phyloP scores from a whole-genome alignment of 192 early-diverging fungal genomes.

The Coemansia furcata region DNA sequence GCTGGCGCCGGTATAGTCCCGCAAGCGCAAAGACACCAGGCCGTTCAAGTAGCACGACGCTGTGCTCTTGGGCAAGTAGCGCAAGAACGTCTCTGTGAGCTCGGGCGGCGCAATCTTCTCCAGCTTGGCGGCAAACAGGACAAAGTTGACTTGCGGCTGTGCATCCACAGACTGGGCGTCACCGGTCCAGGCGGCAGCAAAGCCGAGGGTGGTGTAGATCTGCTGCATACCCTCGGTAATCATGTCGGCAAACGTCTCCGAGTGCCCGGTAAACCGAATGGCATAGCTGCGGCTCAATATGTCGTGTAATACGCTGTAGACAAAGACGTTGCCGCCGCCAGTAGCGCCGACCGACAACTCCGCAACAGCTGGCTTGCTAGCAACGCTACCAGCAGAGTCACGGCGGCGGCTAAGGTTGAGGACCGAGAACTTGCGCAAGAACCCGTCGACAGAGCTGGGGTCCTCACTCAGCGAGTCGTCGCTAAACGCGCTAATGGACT shows the following conservation, averaged over 20 bases:
- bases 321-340: constrained; percentile 4
- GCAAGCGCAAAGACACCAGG: constrained; percentile 35
- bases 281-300: constrained; percentile 16
- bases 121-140: constrained; percentile 38
- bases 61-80: constrained; percentile 32
- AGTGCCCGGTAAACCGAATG: constrained; percentile 22
- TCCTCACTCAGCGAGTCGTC: constrained; percentile 9
- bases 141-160: constrained; percentile 11
- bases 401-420: constrained; percentile 37
- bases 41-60: constrained; percentile 37
- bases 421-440: constrained; percentile 47
- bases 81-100: constrained; percentile 29
- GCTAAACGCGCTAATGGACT: constrained; percentile 20
- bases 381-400: constrained; percentile 22
- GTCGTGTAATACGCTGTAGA: constrained; percentile 47
- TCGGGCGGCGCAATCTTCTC: constrained; percentile 30
- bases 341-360: too few species aligned
- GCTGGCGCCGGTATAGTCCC: constrained; percentile 23
- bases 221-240: constrained; percentile 36
- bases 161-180: background rate
- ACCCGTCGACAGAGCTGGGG: constrained; percentile 26
- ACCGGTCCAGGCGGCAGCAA: constrained; percentile 7
- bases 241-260: constrained; percentile 46
- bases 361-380: background rate
- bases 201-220: constrained; percentile 21